Percentiles rank a stretch among this genome's conserved stretches.
Evolutionary conservation across 306 rosid species (phyloP).

Genomic region (Acacia melanoxylon): DNA sequence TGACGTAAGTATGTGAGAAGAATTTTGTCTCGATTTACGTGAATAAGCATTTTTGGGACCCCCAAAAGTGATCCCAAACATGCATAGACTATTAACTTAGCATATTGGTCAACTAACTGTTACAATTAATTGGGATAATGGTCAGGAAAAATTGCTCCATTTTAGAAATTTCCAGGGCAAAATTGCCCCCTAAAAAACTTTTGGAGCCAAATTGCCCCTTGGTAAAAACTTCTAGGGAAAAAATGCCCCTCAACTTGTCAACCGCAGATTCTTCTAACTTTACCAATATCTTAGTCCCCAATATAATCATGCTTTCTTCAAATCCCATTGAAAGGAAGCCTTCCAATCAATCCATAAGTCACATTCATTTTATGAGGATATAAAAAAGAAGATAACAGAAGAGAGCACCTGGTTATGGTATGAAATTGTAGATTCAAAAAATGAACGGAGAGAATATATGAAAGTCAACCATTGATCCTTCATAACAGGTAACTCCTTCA

Average conservation of each 20-base stretch:
- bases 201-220: no score
- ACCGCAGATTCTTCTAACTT: not conserved
- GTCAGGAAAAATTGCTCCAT: no score
- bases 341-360: not conserved
- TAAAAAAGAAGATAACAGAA: not conserved
- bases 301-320: not conserved
- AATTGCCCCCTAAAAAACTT: no score
- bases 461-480: slow-evolving; percentile 32
- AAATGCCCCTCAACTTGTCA: not conserved
- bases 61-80: no score
- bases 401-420: slow-evolving; percentile 44
- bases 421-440: slow-evolving; percentile 22
- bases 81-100: no score
- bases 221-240: no score
- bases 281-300: not conserved
- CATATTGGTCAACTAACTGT: no score
- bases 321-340: not conserved
- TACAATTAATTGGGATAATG: no score
- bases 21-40: no score
- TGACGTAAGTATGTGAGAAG: no score
- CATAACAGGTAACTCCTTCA: slow-evolving; percentile 43
- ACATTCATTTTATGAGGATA: not conserved
- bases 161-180: no score
- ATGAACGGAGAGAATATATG: slow-evolving; percentile 23
- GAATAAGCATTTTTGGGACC: no score